Evolutionary conservation across 805 yeast genomes (phyloP).

Genomic region (Danielia oregonensis): DNA sequence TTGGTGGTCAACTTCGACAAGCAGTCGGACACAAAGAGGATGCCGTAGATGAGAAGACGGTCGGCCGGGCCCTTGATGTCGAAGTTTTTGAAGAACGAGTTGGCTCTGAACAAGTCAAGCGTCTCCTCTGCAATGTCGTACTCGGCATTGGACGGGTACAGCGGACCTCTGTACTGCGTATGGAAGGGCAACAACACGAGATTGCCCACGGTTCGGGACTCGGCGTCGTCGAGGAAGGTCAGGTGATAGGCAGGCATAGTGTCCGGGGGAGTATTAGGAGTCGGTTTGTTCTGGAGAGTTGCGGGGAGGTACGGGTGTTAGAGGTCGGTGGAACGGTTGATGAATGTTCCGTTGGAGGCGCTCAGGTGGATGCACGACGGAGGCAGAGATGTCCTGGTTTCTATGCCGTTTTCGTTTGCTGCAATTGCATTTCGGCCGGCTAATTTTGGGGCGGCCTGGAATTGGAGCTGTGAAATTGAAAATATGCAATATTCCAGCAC

Average conservation of each 20-base stretch:
- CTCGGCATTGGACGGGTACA: slow-evolving; percentile 65
- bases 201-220: slow-evolving; percentile 66
- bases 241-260: slow-evolving; percentile 71
- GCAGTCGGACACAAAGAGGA: slow-evolving; percentile 83
- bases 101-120: slow-evolving; percentile 89
- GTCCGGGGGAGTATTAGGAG: slow-evolving; percentile 1
- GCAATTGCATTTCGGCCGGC: too few relatives aligned
- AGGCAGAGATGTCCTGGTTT: too few relatives aligned
- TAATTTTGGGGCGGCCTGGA: too few relatives aligned
- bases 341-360: too few relatives aligned
- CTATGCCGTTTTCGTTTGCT: too few relatives aligned
- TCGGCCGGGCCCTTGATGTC: slow-evolving; percentile 96
- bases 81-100: slow-evolving; percentile 93
- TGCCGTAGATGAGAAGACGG: slow-evolving; percentile 89
- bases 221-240: slow-evolving; percentile 63
- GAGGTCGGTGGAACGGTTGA: too few relatives aligned
- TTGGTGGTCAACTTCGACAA: slow-evolving; percentile 54
- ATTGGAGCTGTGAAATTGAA: too few relatives aligned
- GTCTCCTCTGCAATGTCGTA: slow-evolving; percentile 93
- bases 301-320: too few relatives aligned
- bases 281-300: too few relatives aligned
- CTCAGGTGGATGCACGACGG: too few relatives aligned
- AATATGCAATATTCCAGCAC: too few relatives aligned
- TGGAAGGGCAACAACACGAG: slow-evolving; percentile 80
- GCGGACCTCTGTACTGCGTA: slow-evolving; percentile 86